Conservation (phyloP, 2,329 filamentous ascomycete species). For the Teratosphaeria pseudoeucalypti region DNA sequence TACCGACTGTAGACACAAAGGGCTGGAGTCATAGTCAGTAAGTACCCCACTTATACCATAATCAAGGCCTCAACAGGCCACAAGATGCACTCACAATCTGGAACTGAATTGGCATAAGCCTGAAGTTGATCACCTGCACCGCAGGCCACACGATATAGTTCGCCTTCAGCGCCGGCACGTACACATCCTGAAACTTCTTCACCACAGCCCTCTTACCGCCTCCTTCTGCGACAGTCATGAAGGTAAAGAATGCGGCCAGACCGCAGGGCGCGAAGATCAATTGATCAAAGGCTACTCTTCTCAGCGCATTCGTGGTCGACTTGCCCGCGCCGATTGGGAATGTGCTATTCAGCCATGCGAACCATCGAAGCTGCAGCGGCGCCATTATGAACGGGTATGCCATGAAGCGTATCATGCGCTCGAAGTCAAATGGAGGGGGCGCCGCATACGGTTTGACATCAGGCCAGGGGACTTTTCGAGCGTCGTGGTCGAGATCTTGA, state of each 20-base stretch:
- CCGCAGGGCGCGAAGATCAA: constrained; percentile 84
- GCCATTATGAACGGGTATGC: constrained; percentile 95
- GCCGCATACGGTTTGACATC: constrained; percentile 37
- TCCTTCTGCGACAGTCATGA: constrained; percentile 92
- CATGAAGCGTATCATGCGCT: constrained; percentile 90
- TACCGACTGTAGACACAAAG: constrained; percentile 90
- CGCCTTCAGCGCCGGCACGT: constrained; percentile 84
- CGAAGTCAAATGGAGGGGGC: constrained; percentile 87
- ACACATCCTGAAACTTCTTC: constrained; percentile 87
- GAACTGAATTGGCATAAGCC: constrained; percentile 87
- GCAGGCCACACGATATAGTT: constrained; percentile 93
- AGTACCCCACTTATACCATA: not conserved
- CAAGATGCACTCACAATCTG: constrained; percentile 62
- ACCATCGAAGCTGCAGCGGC: constrained; percentile 92
- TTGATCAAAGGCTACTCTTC: constrained; percentile 87
- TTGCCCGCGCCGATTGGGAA: constrained; percentile 58
- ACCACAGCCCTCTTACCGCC: constrained; percentile 69
- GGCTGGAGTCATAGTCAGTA: constrained; percentile 46
- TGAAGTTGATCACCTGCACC: constrained; percentile 94
- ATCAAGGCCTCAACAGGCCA: not conserved
- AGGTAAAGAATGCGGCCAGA: constrained; percentile 82
- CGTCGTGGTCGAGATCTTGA: constrained; percentile 57
- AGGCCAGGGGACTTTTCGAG: constrained; percentile 59
- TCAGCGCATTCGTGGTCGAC: constrained; percentile 62
- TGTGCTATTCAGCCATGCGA: constrained; percentile 66